Evolutionary conservation across 805 yeast species (phyloP).

Genomic region (Hanseniaspora occidentalis): DNA sequence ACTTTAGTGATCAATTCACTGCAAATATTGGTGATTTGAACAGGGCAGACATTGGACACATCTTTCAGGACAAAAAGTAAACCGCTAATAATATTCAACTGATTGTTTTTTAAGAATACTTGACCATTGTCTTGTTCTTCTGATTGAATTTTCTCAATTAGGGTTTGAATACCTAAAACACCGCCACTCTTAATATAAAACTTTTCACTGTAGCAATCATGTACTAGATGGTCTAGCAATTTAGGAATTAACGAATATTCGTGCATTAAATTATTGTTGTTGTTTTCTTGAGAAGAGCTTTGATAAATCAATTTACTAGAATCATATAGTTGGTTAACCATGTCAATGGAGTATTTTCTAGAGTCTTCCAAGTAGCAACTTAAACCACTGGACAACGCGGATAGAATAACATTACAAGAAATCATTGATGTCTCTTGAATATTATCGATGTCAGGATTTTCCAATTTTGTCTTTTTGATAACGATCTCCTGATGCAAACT

Average conservation of each 20-base stretch:
- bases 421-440: conserved; percentile 66
- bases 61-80: conserved; percentile 84
- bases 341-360: conserved; percentile 54
- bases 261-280: conserved; percentile 41
- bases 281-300: conserved; percentile 11
- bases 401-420: conserved; percentile 56
- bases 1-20: conserved; percentile 51
- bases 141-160: conserved; percentile 31
- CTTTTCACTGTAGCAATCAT: conserved; percentile 81
- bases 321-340: conserved; percentile 48
- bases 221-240: conserved; percentile 72
- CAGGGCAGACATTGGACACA: conserved; percentile 79
- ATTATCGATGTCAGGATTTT: conserved; percentile 63
- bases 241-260: conserved; percentile 65
- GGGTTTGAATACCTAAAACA: conserved; percentile 63
- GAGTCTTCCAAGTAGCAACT: conserved; percentile 66
- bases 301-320: conserved; percentile 62
- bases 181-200: conserved; percentile 86
- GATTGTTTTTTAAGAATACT: conserved; percentile 63
- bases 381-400: conserved; percentile 67
- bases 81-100: conserved; percentile 74
- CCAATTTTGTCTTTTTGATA: conserved; percentile 52
- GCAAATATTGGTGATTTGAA: conserved; percentile 62
- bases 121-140: conserved; percentile 51
- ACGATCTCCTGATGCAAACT: conserved; percentile 64